A percentile compares a stretch with the other conserved stretches of the same genome.
Evolutionary conservation across 139 green algal species (phyloP).

Genomic region (Nannochloris sp.): DNA sequence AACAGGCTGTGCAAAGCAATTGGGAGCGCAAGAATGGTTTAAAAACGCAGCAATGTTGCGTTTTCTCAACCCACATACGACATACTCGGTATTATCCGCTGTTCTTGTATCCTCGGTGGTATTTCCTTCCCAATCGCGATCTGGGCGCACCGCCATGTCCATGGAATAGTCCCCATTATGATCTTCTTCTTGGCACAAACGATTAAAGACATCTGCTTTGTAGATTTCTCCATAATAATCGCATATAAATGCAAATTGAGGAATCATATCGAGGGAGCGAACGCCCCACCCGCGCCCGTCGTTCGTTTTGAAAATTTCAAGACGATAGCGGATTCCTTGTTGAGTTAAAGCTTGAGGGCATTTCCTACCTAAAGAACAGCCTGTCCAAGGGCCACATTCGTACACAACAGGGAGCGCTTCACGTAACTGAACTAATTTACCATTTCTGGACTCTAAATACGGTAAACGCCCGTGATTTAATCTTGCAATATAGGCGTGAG

Average conservation of each 20-base stretch:
- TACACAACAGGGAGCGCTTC: constrained; percentile 13
- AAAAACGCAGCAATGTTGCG: constrained; percentile 20
- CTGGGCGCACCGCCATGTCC: constrained; percentile 8
- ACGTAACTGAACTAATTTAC: neutral
- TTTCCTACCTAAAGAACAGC: constrained; percentile 15
- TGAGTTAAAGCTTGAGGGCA: constrained; percentile 28
- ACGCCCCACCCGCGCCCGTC: constrained; percentile 41
- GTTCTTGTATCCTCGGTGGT: neutral
- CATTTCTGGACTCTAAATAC: constrained; percentile 19
- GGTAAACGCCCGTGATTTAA: constrained; percentile 44
- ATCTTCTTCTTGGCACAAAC: neutral
- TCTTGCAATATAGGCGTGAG: constrained; percentile 26
- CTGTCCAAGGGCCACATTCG: constrained; percentile 39
- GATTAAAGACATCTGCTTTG: constrained; percentile 8
- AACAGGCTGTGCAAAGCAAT: constrained; percentile 40
- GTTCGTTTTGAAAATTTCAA: constrained; percentile 46
- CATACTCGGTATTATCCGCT: neutral
- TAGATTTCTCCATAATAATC: constrained; percentile 26
- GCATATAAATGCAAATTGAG: constrained; percentile 23
- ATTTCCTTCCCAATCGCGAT: constrained; percentile 17
- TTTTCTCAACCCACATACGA: constrained; percentile 9
- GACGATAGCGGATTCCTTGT: constrained; percentile 18
- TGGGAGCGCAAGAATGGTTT: constrained; percentile 28
- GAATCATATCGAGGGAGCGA: constrained; percentile 45
- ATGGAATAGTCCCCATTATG: constrained; percentile 25